These are phyloP conservation scores for Hygrocybe coccinea DNA, from an alignment of 768 basidiomycete genomes.

Conservation along the genomic window DNA sequence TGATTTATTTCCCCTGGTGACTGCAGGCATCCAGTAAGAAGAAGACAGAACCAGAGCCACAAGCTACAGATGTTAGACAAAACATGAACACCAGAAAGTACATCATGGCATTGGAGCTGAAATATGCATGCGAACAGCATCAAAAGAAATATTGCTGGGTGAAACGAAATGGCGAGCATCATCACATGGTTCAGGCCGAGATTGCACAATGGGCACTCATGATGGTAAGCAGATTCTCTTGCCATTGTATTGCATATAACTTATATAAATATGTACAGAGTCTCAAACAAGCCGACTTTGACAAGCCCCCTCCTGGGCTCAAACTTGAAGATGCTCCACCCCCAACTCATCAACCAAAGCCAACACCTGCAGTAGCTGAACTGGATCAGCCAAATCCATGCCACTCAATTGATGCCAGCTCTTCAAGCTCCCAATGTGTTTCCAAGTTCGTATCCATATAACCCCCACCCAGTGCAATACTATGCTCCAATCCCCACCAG, in stretches of 20 bases:
- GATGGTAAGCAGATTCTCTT: neutral
- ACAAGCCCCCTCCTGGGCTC: neutral
- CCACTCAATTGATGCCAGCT: neutral
- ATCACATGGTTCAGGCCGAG: neutral
- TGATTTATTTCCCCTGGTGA: neutral
- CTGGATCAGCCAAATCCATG: neutral
- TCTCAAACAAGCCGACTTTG: constrained; percentile 1
- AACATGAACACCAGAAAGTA: neutral
- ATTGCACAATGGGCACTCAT: constrained; percentile 4
- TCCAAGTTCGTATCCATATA: neutral
- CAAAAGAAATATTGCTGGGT: constrained; percentile 1
- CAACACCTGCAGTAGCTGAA: neutral
- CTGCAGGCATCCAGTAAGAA: neutral
- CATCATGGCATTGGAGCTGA: constrained; percentile 2
- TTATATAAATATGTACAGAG: neutral
- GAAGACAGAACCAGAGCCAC: neutral
- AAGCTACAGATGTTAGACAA: neutral
- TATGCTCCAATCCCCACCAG: too few relatives aligned
- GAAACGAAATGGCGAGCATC: neutral
- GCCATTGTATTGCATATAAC: neutral
- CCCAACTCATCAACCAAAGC: neutral
- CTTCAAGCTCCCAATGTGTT: neutral
- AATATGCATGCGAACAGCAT: neutral
- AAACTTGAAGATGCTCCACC: neutral
- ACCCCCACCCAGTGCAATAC: too few relatives aligned